phyloP scores from a whole-genome alignment of 23 red algal genomes.

The Gracilariopsis chorda region DNA sequence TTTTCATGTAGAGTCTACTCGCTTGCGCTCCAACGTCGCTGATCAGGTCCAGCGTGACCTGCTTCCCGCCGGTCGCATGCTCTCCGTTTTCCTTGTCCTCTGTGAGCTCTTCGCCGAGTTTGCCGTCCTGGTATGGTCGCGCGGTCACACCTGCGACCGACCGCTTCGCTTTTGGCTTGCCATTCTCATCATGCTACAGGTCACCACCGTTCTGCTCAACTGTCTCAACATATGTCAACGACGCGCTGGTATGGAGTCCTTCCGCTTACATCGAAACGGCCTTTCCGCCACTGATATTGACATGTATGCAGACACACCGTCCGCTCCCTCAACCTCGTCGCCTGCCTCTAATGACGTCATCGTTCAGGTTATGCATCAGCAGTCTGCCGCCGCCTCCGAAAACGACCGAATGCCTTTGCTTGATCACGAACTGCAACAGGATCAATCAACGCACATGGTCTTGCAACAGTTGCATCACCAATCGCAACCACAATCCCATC shows the following conservation, averaged over 20 bases:
- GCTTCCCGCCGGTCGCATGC: constrained; percentile 75
- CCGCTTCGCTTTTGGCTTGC: constrained; percentile 85
- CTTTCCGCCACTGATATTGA: constrained; percentile 48
- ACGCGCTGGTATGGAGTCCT: constrained; percentile 16
- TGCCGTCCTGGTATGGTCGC: constrained; percentile 57
- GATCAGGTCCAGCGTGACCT: constrained; percentile 87
- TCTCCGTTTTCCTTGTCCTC: constrained; percentile 81
- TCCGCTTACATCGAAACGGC: constrained; percentile 43
- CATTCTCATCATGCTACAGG: constrained; percentile 84
- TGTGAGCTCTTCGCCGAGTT: constrained; percentile 85
- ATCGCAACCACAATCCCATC: not conserved
- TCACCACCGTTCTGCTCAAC: constrained; percentile 65
- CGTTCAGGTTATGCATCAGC: not conserved
- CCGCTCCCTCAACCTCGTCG: not conserved
- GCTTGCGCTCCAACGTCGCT: constrained; percentile 83
- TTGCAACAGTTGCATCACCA: not conserved
- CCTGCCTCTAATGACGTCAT: not conserved
- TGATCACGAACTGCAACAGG: not conserved
- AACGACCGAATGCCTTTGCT: not conserved
- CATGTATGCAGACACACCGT: constrained; percentile 48
- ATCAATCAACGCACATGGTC: not conserved
- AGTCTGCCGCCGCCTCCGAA: not conserved
- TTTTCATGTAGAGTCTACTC: constrained; percentile 70
- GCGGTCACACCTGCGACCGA: constrained; percentile 67
- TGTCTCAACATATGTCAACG: constrained; percentile 55